Conservation (phyloP, 192 early-diverging fungal genomes). For the Helicostylum pulchrum region DNA sequence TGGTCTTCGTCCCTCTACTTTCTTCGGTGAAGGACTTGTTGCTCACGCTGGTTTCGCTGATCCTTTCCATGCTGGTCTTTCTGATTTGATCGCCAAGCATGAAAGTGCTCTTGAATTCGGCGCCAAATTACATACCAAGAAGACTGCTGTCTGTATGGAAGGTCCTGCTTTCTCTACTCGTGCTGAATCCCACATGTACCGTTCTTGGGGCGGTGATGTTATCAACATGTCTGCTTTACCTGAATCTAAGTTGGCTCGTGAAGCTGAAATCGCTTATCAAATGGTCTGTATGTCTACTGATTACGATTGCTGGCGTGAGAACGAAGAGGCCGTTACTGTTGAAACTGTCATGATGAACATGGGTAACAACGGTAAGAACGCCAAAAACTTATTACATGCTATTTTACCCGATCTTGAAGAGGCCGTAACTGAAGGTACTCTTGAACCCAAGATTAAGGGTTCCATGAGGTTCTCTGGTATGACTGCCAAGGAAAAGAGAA, state of each 20-base stretch:
- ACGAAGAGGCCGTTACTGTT: conserved; percentile 81
- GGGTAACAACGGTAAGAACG: conserved; percentile 78
- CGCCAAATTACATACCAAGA: conserved; percentile 64
- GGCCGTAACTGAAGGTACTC: conserved; percentile 51
- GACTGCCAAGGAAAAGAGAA: conserved; percentile 73
- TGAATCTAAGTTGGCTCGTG: conserved; percentile 94
- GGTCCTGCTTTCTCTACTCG: conserved; percentile 97
- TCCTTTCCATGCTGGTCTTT: conserved; percentile 80
- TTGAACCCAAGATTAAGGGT: conserved; percentile 66
- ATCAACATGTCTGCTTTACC: conserved; percentile 99
- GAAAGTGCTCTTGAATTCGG: conserved; percentile 27
- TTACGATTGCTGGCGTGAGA: conserved; percentile 89
- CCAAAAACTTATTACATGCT: conserved; percentile 71
- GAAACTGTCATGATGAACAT: conserved; percentile 86
- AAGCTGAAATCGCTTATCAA: conserved; percentile 98
- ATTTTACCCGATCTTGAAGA: conserved; percentile 76
- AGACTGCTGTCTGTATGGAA: conserved; percentile 96
- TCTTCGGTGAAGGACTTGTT: conserved; percentile 88
- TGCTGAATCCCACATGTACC: conserved; percentile 96
- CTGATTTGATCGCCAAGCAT: conserved; percentile 66
- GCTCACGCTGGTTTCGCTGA: conserved; percentile 94
- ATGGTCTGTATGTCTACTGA: conserved; percentile 99
- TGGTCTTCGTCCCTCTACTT: conserved; percentile 89
- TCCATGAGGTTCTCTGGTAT: conserved; percentile 83
- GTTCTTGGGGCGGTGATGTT: conserved; percentile 86